A percentile compares a stretch with the other conserved stretches of the same genome.
Conservation (phyloP, 2,329 filamentous ascomycete genomes). For the Zarea fungicola region DNA sequence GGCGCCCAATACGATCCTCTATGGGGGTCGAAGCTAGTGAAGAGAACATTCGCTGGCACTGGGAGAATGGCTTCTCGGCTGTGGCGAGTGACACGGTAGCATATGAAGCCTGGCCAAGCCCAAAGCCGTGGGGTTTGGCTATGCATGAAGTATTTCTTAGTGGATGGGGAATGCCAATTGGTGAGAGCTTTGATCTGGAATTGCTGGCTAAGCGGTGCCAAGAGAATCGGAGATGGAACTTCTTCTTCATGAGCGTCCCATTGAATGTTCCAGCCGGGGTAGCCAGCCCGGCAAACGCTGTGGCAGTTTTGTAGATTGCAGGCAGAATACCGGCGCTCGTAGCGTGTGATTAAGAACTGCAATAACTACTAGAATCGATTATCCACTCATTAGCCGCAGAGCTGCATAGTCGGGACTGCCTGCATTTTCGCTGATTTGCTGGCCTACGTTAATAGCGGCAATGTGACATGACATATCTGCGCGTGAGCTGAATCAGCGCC, state of each 20-base stretch:
- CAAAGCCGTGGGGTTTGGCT: not conserved
- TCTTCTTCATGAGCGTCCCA: slow-evolving; percentile 35
- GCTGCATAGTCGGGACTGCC: no score
- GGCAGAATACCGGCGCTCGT: no score
- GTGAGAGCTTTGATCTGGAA: slow-evolving; percentile 38
- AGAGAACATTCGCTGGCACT: not conserved
- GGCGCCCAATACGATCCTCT: not conserved
- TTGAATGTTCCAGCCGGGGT: slow-evolving; percentile 26
- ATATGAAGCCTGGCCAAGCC: not conserved
- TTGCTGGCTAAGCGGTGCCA: slow-evolving; percentile 30
- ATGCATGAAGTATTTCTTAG: slow-evolving; percentile 23
- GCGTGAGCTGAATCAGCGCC: no score
- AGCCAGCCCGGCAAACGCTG: not conserved
- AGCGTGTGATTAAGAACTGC: no score
- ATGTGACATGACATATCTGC: no score
- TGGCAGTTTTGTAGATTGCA: not conserved
- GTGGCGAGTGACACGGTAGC: not conserved
- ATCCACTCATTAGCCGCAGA: no score
- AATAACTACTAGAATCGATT: no score
- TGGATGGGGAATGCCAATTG: slow-evolving; percentile 39
- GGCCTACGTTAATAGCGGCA: no score
- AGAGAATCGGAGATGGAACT: slow-evolving; percentile 28
- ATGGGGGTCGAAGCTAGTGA: not conserved
- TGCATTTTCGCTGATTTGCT: no score
- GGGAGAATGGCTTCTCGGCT: not conserved